phyloP scores from a whole-genome alignment of 2,329 filamentous ascomycete genomes.

The Chaetomium sp. region DNA sequence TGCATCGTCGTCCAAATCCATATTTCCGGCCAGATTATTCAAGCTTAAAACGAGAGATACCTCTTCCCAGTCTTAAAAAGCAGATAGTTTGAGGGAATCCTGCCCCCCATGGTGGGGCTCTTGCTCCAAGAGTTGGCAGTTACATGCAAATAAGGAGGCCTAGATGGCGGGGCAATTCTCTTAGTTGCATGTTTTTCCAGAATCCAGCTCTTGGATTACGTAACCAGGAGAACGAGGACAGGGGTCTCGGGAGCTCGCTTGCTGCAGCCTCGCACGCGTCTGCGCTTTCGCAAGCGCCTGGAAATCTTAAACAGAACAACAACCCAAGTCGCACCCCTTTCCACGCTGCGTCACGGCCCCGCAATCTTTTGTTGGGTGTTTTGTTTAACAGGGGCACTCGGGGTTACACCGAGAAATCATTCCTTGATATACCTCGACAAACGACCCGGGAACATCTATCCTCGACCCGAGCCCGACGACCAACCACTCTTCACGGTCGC shows the following conservation, averaged over 20 bases:
- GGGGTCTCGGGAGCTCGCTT: background rate
- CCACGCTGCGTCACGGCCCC: background rate
- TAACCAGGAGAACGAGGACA: background rate
- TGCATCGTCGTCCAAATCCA: conserved; percentile 60
- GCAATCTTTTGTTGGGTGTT: background rate
- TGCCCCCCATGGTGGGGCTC: background rate
- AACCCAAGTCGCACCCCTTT: background rate
- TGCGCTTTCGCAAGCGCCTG: background rate
- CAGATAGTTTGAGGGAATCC: background rate
- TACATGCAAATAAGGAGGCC: conserved; percentile 9
- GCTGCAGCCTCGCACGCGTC: background rate
- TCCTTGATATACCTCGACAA: background rate
- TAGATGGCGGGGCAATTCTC: background rate
- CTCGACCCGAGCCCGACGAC: background rate
- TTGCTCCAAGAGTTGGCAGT: background rate
- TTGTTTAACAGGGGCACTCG: too few species aligned
- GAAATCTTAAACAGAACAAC: background rate
- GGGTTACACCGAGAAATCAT: background rate
- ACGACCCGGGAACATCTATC: background rate
- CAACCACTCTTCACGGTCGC: too few species aligned
- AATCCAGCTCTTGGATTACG: background rate
- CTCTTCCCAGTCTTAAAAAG: too few species aligned
- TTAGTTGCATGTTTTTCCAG: too few species aligned
- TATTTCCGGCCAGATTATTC: conserved; percentile 26
- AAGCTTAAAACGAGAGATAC: too few species aligned